Evolutionary conservation across 2,329 filamentous ascomycete species (phyloP), one percentile per base, ranked within the genome.

Genomic region (Epichloe baconii): DNA sequence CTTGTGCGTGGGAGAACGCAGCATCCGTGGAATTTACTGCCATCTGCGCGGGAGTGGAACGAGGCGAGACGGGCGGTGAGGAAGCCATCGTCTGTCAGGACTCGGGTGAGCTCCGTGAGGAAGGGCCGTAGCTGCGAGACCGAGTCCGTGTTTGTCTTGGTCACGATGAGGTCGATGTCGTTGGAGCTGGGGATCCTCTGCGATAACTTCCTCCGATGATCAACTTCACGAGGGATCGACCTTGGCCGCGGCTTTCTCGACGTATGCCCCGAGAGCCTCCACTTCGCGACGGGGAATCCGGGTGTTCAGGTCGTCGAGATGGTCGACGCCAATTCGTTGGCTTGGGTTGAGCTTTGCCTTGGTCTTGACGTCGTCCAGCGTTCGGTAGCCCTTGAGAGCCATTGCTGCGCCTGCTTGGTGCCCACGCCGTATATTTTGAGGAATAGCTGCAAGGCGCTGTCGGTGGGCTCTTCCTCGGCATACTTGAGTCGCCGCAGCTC

Each of bases 21-120:
- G 49, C 86, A 90, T 3, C 91, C 90, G 57, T 94, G 87, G 88
- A 88, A 96, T 68, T 93, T 94, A 23, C 82, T 85, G 0, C 85
- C 84, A 21, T 78, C 65, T 7, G 59, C 58, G n/a, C 69, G 68
- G 10, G 57, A 48, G 34, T 66, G 62, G 34, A 76, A 70, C 6
- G 77, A 75, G 0, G 87, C 83, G 8, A 96, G 75, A 1, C 77
- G 75, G 2, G 76, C 81, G 48, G 85, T 83, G 4, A 96, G 73
- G 59, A 95, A 94, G 0, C 71, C 75, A 5, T 71, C 63, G 1
- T 66, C 59, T 41, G 79, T 80, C 8, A 97, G 75, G 0, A 67
- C 63, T 0, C 73, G 73, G 0, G 95, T 73, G 6, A 96, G 75
- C 2, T 64, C 66, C 8, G 81, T 71, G 21, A 93, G 71, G 47